These are phyloP conservation scores for Fusarium sp. DNA, from an alignment of 2,329 filamentous ascomycete species.

Conservation along the genomic window DNA sequence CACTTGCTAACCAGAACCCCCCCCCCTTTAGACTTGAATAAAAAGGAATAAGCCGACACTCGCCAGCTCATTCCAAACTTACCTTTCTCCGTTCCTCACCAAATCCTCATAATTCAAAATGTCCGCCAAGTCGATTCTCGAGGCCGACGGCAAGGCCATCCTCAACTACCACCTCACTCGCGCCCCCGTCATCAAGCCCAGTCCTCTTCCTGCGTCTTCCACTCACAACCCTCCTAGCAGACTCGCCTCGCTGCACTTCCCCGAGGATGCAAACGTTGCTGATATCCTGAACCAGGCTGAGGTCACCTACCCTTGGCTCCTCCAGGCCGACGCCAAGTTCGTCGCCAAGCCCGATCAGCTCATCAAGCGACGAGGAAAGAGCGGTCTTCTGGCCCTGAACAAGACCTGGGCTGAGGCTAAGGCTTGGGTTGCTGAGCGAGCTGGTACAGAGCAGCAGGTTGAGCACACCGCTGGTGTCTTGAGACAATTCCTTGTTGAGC, in stretches of 20 bases:
- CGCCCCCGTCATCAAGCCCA: conserved; percentile 96
- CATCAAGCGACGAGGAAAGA: conserved; percentile 99
- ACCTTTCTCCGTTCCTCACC: conserved; percentile 41
- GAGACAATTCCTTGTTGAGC: conserved; percentile 97
- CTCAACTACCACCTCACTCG: conserved; percentile 99
- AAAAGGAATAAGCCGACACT: conserved; percentile 47
- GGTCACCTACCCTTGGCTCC: conserved; percentile 95
- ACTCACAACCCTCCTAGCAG: conserved; percentile 94
- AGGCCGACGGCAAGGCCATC: conserved; percentile 99
- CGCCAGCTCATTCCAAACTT: conserved; percentile 44
- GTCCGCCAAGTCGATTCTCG: conserved; percentile 90
- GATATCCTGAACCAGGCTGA: conserved; percentile 95
- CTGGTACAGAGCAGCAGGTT: conserved; percentile 92
- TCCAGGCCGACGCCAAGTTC: conserved; percentile 86
- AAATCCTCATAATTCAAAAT: conserved; percentile 53
- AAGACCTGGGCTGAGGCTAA: conserved; percentile 96
- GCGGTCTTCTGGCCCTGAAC: conserved; percentile 94
- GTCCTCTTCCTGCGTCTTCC: conserved; percentile 84
- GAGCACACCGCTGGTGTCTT: conserved; percentile 91
- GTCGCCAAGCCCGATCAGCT: conserved; percentile 99
- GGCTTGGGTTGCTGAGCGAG: conserved; percentile 92
- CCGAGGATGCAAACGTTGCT: conserved; percentile 85
- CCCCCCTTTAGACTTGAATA: conserved; percentile 45
- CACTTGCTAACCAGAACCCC: conserved; percentile 34
- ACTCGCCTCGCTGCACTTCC: conserved; percentile 93